phyloP scores from a whole-genome alignment of 2,329 filamentous ascomycete genomes.

The Colletotrichum chrysophilum region DNA sequence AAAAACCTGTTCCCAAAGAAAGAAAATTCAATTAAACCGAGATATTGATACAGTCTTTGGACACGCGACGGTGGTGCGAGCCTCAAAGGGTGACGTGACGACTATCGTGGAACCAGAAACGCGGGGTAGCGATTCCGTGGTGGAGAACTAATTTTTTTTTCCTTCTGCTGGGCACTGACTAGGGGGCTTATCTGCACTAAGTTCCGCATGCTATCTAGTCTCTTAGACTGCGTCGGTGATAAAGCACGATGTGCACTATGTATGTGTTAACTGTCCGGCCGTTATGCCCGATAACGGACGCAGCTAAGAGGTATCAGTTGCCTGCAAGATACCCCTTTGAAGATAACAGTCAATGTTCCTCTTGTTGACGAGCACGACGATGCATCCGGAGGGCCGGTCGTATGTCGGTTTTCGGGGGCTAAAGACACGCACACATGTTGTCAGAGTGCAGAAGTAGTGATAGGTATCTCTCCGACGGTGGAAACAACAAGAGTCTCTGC shows the following conservation, averaged over 20 bases:
- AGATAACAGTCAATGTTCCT: not conserved
- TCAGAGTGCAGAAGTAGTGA: not conserved
- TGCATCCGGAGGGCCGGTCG: not conserved
- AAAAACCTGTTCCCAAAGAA: not conserved
- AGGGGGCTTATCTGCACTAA: not conserved
- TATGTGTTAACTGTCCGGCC: not conserved
- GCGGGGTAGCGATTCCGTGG: not conserved
- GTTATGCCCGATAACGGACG: not conserved
- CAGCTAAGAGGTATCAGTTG: not conserved
- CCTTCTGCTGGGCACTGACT: not conserved
- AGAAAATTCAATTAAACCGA: not conserved
- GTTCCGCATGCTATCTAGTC: not conserved
- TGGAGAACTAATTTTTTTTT: not conserved
- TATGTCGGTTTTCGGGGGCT: conserved; percentile 1
- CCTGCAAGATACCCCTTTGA: not conserved
- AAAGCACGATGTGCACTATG: not conserved
- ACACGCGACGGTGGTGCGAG: not conserved
- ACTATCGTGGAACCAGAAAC: not conserved
- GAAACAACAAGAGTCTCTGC: not conserved
- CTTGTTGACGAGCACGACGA: not conserved
- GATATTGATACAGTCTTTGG: not conserved
- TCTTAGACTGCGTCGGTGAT: not conserved
- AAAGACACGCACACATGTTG: not conserved
- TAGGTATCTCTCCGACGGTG: not conserved
- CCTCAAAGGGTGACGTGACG: not conserved